Evolutionary conservation across 441 rosid species (phyloP).

Genomic region (Euphorbia schlechtendalii): DNA sequence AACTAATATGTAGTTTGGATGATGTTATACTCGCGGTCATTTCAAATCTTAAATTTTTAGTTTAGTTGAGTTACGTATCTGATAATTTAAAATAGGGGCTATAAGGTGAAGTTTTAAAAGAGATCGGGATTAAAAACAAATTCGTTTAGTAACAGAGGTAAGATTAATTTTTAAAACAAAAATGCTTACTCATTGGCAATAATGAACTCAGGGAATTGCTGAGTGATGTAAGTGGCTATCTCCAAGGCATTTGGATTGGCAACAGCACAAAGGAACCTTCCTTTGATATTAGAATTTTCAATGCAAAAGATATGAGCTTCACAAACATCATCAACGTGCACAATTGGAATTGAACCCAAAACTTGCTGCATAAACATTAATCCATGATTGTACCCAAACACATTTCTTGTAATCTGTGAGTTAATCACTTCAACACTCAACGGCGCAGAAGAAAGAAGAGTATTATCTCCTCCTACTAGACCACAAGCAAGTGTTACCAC

Average conservation of each 20-base stretch:
- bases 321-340: slow-evolving; percentile 37
- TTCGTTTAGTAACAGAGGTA: too few relatives aligned
- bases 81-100: too few relatives aligned
- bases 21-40: too few relatives aligned
- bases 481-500: slow-evolving; percentile 34
- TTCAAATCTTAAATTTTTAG: too few relatives aligned
- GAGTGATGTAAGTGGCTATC: slow-evolving; percentile 14
- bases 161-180: background rate
- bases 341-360: slow-evolving; percentile 32
- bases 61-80: too few relatives aligned
- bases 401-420: slow-evolving; percentile 20
- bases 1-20: too few relatives aligned
- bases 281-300: slow-evolving; percentile 27
- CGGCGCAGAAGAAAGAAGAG: slow-evolving; percentile 22
- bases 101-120: too few relatives aligned
- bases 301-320: slow-evolving; percentile 42
- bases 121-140: too few relatives aligned
- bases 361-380: slow-evolving; percentile 24
- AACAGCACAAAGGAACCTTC: slow-evolving; percentile 33
- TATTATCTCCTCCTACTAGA: slow-evolving; percentile 36
- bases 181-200: slow-evolving; percentile 24
- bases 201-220: slow-evolving; percentile 22
- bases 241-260: slow-evolving; percentile 20
- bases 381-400: slow-evolving; percentile 1
- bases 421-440: slow-evolving; percentile 10